Evolutionary conservation across 1,284 basidiomycete species (phyloP).

Genomic region (Leccinum huronense): DNA sequence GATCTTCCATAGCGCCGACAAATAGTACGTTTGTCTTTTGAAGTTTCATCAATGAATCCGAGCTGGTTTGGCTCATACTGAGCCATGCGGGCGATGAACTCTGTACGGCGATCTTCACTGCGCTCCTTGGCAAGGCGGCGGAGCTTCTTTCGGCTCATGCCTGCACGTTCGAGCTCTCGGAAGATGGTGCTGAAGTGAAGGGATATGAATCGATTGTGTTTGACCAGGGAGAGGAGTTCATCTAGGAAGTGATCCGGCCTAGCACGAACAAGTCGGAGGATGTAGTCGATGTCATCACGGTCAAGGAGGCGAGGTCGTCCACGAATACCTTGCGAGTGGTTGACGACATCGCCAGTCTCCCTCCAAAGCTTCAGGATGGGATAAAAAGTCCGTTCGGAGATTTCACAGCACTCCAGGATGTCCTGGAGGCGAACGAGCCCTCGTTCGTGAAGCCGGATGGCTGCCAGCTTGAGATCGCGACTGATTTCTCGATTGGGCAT

Average conservation of each 20-base stretch:
- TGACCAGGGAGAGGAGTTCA: neutral
- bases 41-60: neutral
- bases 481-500: no score
- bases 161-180: slow-evolving; percentile 26
- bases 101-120: neutral
- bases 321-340: neutral
- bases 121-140: neutral
- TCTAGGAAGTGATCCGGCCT: neutral
- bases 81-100: no score
- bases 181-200: slow-evolving; percentile 26
- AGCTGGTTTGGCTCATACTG: no score
- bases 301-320: neutral
- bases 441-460: no score
- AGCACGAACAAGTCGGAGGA: neutral
- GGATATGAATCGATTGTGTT: slow-evolving; percentile 15
- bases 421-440: no score
- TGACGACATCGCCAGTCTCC: neutral
- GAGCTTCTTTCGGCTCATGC: slow-evolving; percentile 2
- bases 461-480: no score
- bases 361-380: neutral
- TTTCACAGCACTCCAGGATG: no score
- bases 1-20: slow-evolving; percentile 1
- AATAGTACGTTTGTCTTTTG: neutral
- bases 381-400: neutral
- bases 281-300: neutral